Evolutionary conservation across 164 flowering plant genomes (phyloP).

Genomic region (Cinnamomum micranthum): DNA sequence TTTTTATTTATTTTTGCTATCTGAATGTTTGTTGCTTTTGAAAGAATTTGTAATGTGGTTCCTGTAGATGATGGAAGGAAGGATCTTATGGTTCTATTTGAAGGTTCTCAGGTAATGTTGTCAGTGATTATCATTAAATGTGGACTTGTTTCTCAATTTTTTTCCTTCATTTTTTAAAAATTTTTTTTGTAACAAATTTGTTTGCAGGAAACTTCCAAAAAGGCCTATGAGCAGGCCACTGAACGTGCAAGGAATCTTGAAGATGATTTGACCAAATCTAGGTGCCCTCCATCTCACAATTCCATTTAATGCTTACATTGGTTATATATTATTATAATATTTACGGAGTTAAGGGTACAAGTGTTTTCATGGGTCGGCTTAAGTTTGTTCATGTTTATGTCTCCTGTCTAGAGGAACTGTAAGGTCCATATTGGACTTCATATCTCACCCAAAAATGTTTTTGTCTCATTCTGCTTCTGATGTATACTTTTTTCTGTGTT

Average conservation of each 20-base stretch:
- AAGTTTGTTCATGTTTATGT: too few relatives aligned
- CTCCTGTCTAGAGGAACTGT: too few relatives aligned
- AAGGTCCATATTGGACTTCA: too few relatives aligned
- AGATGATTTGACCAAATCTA: conserved; percentile 58
- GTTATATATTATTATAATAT: too few relatives aligned
- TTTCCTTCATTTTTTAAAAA: too few relatives aligned
- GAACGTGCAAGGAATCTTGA: conserved; percentile 59
- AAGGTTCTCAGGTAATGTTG: conserved; percentile 57
- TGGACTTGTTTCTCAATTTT: not conserved
- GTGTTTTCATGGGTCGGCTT: too few relatives aligned
- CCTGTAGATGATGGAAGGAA: conserved; percentile 46
- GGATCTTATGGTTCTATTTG: conserved; percentile 44
- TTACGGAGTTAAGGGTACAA: not conserved
- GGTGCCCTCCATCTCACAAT: conserved; percentile 29
- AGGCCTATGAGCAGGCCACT: conserved; percentile 47
- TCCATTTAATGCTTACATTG: not conserved
- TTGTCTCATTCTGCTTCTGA: too few relatives aligned
- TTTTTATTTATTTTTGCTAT: too few relatives aligned
- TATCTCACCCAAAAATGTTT: too few relatives aligned
- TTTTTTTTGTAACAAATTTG: not conserved
- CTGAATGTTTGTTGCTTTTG: too few relatives aligned
- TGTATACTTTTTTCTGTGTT: too few relatives aligned
- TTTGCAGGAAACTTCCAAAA: conserved; percentile 53
- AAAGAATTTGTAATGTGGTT: not conserved
- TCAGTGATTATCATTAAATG: not conserved